Base-by-base conservation (phyloP, 2,329 filamentous ascomycete species). In the Nectriaceae sp. region DNA sequence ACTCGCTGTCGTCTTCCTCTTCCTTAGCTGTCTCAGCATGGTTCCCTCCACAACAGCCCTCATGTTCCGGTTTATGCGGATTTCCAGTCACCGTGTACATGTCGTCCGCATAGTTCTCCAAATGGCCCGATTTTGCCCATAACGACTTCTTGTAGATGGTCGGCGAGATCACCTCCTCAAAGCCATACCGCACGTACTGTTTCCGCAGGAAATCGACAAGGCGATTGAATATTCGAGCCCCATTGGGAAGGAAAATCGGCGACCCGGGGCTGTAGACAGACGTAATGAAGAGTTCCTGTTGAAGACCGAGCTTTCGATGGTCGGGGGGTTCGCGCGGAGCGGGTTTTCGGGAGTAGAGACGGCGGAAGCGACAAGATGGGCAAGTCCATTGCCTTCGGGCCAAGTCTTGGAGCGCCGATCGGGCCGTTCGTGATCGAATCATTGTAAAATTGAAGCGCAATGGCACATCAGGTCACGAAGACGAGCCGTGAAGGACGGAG, bases 81-180 rank as follows among this genome's bases (percentile, higher is more conserved):
- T 59, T 78, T 40, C 83, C 81, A 11, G 75, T 83, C 21, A 96
- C 90, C 46, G 88, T 85, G 69, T 92, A 96, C 91, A 96, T 96
- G 64, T 96, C 90, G 62, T 95, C 87, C 50, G 89, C 86, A 71
- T 95, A 96, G 67, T 95, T 95, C 46, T 93, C 85, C 77, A 92
- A 84, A 59, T 96, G 90, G 2, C 90, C 90, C 0, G 89, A 94
- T 57, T 85, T 86, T 61, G 89, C 84, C 91, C 90, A 96, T 22
- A 96, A 73, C 5, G 88, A 85, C 67, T 89, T 89, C 65, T 95
- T 96, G 76, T 94, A 96, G 64, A 96, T 94, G 41, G 85, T 94
- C 2, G 91, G 90, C 6, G 90, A 94, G 59, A 96, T 85, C 55
- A 96, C 90, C 67, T 96, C 90, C 57, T 91, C 80, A 66, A 93